Evolutionary conservation across 352 stramenopile genomes (phyloP).

Genomic region (Phytophthora lateralis): DNA sequence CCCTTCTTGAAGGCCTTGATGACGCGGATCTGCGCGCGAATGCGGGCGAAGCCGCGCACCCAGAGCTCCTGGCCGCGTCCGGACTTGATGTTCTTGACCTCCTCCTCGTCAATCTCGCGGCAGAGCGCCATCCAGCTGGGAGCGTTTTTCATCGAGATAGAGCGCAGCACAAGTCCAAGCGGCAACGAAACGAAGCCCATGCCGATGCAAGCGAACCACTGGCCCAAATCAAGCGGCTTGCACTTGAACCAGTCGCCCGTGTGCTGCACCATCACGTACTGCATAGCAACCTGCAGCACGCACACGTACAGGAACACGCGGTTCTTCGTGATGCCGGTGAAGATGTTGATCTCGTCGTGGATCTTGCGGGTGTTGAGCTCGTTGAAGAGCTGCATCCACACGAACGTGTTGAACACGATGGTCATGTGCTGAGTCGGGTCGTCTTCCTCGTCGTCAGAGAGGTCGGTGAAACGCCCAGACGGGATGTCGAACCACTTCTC

Average conservation of each 20-base stretch:
- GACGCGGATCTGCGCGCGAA: slow-evolving; percentile 68
- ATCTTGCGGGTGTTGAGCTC: slow-evolving; percentile 82
- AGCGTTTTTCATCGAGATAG: slow-evolving; percentile 61
- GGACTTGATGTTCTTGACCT: slow-evolving; percentile 39
- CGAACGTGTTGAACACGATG: slow-evolving; percentile 97
- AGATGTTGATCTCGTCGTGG: slow-evolving; percentile 96
- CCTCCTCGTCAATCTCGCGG: slow-evolving; percentile 51
- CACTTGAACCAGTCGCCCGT: slow-evolving; percentile 80
- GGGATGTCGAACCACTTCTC: slow-evolving; percentile 58
- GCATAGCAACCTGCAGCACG: slow-evolving; percentile 87
- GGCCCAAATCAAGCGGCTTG: slow-evolving; percentile 42
- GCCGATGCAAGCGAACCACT: slow-evolving; percentile 68
- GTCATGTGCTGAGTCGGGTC: slow-evolving; percentile 92
- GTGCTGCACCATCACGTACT: slow-evolving; percentile 96
- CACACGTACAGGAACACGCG: slow-evolving; percentile 92
- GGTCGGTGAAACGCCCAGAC: slow-evolving; percentile 44
- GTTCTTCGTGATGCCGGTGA: slow-evolving; percentile 92
- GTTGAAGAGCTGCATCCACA: slow-evolving; percentile 95
- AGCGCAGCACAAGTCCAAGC: slow-evolving; percentile 56
- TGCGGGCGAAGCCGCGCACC: slow-evolving; percentile 53
- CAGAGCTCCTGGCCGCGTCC: slow-evolving; percentile 59
- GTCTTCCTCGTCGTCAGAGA: slow-evolving; percentile 50
- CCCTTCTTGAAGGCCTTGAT: slow-evolving; percentile 71
- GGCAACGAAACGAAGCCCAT: slow-evolving; percentile 58
- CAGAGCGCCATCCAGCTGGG: slow-evolving; percentile 63